A percentile compares a stretch with the other conserved stretches of the same genome.
These are phyloP conservation scores for Metschnikowia vanudenii DNA, from an alignment of 805 yeast genomes.

Conservation along the genomic window DNA sequence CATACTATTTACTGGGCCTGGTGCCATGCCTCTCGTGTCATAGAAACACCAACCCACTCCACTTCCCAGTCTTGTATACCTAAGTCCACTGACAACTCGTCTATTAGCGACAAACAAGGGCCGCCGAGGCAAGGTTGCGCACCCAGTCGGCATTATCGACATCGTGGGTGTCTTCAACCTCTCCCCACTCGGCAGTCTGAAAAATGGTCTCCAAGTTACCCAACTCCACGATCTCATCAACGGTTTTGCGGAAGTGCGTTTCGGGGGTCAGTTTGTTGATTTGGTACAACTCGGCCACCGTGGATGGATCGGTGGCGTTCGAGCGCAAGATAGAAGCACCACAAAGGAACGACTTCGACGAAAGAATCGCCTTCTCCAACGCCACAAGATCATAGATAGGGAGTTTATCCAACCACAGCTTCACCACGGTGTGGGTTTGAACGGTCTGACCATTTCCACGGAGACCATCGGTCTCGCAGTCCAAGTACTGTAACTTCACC, in stretches of 20 bases:
- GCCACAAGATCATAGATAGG: conserved; percentile 81
- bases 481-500: conserved; percentile 57
- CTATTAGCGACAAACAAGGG: conserved; percentile 37
- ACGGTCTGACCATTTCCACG: conserved; percentile 73
- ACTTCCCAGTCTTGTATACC: neutral
- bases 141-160: conserved; percentile 90
- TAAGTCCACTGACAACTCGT: neutral
- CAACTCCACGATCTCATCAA: conserved; percentile 72
- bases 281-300: conserved; percentile 31
- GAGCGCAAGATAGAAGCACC: conserved; percentile 69
- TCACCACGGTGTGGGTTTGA: conserved; percentile 59
- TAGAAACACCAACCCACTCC: no score
- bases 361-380: conserved; percentile 82
- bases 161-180: conserved; percentile 97
- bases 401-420: conserved; percentile 60
- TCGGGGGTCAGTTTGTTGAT: conserved; percentile 31
- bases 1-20: no score
- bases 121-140: conserved; percentile 78
- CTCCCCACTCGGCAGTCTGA: conserved; percentile 95
- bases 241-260: conserved; percentile 39
- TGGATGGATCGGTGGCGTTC: conserved; percentile 25
- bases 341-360: conserved; percentile 81
- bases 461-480: conserved; percentile 78
- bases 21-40: no score
- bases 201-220: conserved; percentile 78